Base-by-base conservation (phyloP, 768 basidiomycete species). In the Russula emetica region DNA sequence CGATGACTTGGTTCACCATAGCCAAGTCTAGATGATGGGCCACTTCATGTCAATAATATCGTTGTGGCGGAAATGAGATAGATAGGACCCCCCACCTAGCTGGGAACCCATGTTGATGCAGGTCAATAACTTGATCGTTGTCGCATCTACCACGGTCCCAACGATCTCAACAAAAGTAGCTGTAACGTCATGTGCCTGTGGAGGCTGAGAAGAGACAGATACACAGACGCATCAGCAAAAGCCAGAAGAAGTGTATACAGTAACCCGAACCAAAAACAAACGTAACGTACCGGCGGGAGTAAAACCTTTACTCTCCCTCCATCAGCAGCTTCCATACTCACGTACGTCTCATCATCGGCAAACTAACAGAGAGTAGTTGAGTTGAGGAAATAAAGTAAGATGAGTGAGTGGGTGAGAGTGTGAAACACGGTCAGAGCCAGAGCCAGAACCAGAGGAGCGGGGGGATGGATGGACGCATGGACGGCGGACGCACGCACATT, bases 161-260 rank as follows among this genome's bases (percentile, higher is more conserved):
- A 92, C 79, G 58, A 92, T 75, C 72, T 92, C 90, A 52, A 87
- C 76, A 66, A 76, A 90, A 3, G 81, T 75, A 57, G 74, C 74
- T 57, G 86, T 74, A 52, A 78, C 73, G 28, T 77, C 71, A 62
- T 77, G 78, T 80, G 83, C 58, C 45, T 44, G 62, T 22, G 49
- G 61, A 32, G 34, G 56, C 56, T 28, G 53, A 34, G 40, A 7
- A 5, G 55, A 34, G 38, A 11, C 2, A 6, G 6, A 22, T 11
- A 36, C 40, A 24, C 28, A 13, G 4, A 9, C 20, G n/a, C 40
- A 32, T 62, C 55, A 63, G 32, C 28, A 32, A 34, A n/a, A 4
- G 13, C 24, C 0, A 36, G 22, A 5, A 10, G n/a, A 40, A 22
- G 36, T 3, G 28, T 34, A 16, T 26, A 24, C n/a, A n/a, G n/a